These are phyloP conservation scores for Gomphus bonarii DNA, from an alignment of 1,284 basidiomycete species.

Conservation along the genomic window DNA sequence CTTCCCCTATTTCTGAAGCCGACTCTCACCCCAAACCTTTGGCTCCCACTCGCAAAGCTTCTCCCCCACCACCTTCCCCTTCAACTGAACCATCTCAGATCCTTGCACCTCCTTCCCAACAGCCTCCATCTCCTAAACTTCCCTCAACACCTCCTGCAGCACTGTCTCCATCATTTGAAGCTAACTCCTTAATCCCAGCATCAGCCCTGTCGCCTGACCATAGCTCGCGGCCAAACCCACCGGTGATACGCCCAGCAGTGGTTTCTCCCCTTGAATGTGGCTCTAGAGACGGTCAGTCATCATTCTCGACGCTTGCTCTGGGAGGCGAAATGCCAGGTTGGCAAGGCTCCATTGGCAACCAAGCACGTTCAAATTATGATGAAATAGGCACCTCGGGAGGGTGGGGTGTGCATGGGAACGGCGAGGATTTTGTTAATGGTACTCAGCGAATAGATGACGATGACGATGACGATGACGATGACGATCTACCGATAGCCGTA, in stretches of 20 bases:
- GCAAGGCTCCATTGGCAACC: conserved; percentile 23
- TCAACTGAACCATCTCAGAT: conserved; percentile 26
- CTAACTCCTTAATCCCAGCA: conserved; percentile 25
- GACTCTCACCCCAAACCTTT: conserved; percentile 9
- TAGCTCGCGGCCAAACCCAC: conserved; percentile 14
- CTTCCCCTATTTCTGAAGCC: conserved; percentile 9
- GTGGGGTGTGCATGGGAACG: conserved; percentile 8
- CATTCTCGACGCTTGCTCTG: conserved; percentile 49
- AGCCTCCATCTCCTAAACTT: conserved; percentile 8
- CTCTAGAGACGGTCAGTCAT: conserved; percentile 22
- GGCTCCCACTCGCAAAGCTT: conserved; percentile 34
- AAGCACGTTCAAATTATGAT: conserved; percentile 10
- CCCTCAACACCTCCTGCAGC: conserved; percentile 13
- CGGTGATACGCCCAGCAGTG: conserved; percentile 23
- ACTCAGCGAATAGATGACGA: conserved; percentile 36
- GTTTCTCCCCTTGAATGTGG: conserved; percentile 46
- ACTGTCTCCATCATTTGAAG: conserved; percentile 13
- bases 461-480: conserved; percentile 54
- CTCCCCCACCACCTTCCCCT: conserved; percentile 23
- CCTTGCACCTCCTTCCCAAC: conserved; percentile 22
- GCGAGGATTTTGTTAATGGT: conserved; percentile 12
- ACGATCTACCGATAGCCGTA: conserved; percentile 26
- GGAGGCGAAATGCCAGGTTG: conserved; percentile 51
- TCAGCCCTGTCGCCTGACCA: conserved; percentile 12
- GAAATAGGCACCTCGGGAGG: conserved; percentile 17